These are phyloP conservation scores for Acanthamoeba quina DNA, from an alignment of 208 protist genomes.

Conservation along the genomic window DNA sequence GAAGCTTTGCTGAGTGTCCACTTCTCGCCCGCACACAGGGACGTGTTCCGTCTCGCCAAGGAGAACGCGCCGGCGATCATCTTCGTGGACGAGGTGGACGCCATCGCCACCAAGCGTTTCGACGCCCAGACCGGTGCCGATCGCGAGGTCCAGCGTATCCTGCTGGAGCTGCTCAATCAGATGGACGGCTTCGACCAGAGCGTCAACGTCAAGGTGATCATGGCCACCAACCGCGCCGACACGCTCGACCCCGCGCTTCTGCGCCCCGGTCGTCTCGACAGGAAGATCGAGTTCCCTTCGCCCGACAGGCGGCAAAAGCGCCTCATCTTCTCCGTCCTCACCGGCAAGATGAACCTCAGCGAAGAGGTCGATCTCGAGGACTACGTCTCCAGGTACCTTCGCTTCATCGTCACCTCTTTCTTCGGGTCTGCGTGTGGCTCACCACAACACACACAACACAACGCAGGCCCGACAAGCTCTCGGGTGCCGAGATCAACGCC, in stretches of 20 bases:
- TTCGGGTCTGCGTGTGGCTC: not conserved
- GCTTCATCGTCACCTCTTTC: not conserved
- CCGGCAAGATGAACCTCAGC: slow-evolving; percentile 98
- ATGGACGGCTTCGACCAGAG: slow-evolving; percentile 99
- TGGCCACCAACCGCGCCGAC: slow-evolving; percentile 99
- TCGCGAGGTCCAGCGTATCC: slow-evolving; percentile 99
- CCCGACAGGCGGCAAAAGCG: slow-evolving; percentile 99
- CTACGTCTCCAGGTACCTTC: slow-evolving; percentile 81
- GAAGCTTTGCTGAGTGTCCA: slow-evolving; percentile 7
- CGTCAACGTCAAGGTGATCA: slow-evolving; percentile 99
- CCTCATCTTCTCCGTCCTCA: slow-evolving; percentile 99
- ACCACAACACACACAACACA: not conserved
- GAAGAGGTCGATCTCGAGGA: slow-evolving; percentile 98
- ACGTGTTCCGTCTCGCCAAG: slow-evolving; percentile 98
- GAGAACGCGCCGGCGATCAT: slow-evolving; percentile 99
- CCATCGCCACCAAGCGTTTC: slow-evolving; percentile 99
- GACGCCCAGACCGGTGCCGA: slow-evolving; percentile 99
- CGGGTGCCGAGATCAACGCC: slow-evolving; percentile 98
- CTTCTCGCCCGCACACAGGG: slow-evolving; percentile 78
- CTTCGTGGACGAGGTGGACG: slow-evolving; percentile 99
- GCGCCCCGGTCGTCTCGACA: slow-evolving; percentile 97
- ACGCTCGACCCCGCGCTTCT: slow-evolving; percentile 99
- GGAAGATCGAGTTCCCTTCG: slow-evolving; percentile 99
- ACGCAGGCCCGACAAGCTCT: slow-evolving; percentile 97
- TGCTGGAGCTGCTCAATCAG: slow-evolving; percentile 99